A percentile compares a stretch with the other conserved stretches of the same genome.
These are phyloP conservation scores for Spirogloea muscicola DNA, from an alignment of 139 green algal species.

Conservation along the genomic window DNA sequence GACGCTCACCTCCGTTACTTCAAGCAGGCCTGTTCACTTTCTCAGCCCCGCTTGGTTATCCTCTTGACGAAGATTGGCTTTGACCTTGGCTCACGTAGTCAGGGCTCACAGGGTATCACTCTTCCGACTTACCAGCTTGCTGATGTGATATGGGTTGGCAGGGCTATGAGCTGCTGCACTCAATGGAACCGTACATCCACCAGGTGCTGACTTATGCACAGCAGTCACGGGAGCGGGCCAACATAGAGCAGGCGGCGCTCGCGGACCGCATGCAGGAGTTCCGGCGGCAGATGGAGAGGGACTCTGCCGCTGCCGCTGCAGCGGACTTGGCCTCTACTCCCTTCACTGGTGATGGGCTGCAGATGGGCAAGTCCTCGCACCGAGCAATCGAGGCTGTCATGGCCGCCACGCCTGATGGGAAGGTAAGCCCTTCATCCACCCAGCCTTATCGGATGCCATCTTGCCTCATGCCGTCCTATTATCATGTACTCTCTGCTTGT, in stretches of 20 bases:
- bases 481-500: no score
- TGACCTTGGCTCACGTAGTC: no score
- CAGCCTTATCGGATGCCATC: no score
- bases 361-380: slow-evolving; percentile 18
- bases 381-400: slow-evolving; percentile 37
- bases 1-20: slow-evolving; percentile 24
- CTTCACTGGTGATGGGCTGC: no score
- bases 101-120: no score
- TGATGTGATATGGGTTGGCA: no score
- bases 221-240: slow-evolving; percentile 28
- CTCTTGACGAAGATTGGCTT: no score
- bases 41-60: no score
- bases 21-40: not conserved
- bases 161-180: slow-evolving; percentile 14
- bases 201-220: slow-evolving; percentile 18
- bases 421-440: no score
- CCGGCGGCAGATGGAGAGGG: slow-evolving; percentile 25
- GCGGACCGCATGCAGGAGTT: slow-evolving; percentile 40
- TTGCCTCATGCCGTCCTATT: no score
- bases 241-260: slow-evolving; percentile 21
- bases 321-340: not conserved
- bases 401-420: slow-evolving; percentile 7
- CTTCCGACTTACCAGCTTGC: no score
- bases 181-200: slow-evolving; percentile 30
- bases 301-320: slow-evolving; percentile 3